Evolutionary conservation across 1,139 yeast species (phyloP).

Genomic region (Meyerozyma athensensis): DNA sequence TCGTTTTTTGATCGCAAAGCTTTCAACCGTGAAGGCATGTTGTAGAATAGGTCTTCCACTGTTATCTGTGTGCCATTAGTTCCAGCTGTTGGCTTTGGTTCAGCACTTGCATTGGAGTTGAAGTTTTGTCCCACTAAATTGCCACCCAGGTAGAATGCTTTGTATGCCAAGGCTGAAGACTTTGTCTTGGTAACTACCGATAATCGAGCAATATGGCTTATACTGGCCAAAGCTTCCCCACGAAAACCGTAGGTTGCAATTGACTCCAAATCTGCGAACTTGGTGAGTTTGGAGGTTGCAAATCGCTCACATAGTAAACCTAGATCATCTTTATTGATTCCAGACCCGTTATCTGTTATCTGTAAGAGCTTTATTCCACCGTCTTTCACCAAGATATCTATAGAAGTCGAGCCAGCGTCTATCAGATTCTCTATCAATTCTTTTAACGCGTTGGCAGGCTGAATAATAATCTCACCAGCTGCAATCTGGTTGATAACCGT

Average conservation of each 20-base stretch:
- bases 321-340: constrained; percentile 43
- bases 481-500: constrained; percentile 86
- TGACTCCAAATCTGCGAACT: constrained; percentile 45
- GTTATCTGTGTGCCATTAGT: constrained; percentile 78
- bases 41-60: constrained; percentile 88
- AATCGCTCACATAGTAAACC: constrained; percentile 50
- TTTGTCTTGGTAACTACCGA: constrained; percentile 73
- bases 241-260: constrained; percentile 57
- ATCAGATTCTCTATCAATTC: constrained; percentile 54
- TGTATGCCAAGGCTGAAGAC: constrained; percentile 62
- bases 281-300: constrained; percentile 50
- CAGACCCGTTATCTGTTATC: constrained; percentile 51
- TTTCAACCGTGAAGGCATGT: constrained; percentile 72
- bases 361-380: constrained; percentile 52
- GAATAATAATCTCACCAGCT: constrained; percentile 94
- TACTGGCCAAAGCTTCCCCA: constrained; percentile 58
- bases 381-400: constrained; percentile 49
- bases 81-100: constrained; percentile 81
- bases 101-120: constrained; percentile 21
- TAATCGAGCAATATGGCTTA: constrained; percentile 60
- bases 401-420: constrained; percentile 45
- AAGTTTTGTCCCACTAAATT: constrained; percentile 40
- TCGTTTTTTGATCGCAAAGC: constrained; percentile 65
- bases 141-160: constrained; percentile 64
- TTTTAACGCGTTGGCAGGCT: constrained; percentile 76